phyloP scores from a whole-genome alignment of 164 flowering plant species.

The Nelumbo lutea region DNA sequence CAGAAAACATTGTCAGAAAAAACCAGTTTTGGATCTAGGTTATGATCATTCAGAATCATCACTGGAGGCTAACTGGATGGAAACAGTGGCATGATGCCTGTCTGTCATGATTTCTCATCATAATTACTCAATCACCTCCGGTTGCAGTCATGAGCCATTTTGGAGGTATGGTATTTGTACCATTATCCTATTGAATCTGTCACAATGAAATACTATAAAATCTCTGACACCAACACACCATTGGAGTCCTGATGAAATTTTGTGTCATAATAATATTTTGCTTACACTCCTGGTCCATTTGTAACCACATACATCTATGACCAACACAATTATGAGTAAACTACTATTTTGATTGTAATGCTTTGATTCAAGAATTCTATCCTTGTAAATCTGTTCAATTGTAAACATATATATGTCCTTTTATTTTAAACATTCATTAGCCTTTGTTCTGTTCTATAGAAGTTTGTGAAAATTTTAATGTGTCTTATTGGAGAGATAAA shows the following conservation, averaged over 20 bases:
- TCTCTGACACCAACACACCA: background rate
- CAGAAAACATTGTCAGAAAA: background rate
- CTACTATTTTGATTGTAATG: background rate
- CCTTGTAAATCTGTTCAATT: slow-evolving; percentile 2
- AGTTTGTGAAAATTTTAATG: background rate
- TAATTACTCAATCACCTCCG: background rate
- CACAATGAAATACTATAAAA: background rate
- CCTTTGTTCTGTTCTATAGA: background rate
- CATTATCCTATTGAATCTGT: background rate
- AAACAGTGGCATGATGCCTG: background rate
- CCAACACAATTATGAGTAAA: background rate
- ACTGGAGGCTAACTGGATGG: background rate
- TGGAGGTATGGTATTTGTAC: background rate
- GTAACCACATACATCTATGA: background rate
- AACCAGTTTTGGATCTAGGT: background rate
- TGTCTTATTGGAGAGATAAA: background rate
- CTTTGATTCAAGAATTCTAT: background rate
- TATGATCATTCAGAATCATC: background rate
- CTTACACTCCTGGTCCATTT: background rate
- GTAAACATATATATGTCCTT: background rate
- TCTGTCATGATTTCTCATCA: slow-evolving; percentile 1
- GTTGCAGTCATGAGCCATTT: background rate
- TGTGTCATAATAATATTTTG: background rate
- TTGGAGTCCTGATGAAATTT: background rate
- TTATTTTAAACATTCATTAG: background rate